phyloP scores from a whole-genome alignment of 192 early-diverging fungal genomes.

The Entrophospora sp. region DNA sequence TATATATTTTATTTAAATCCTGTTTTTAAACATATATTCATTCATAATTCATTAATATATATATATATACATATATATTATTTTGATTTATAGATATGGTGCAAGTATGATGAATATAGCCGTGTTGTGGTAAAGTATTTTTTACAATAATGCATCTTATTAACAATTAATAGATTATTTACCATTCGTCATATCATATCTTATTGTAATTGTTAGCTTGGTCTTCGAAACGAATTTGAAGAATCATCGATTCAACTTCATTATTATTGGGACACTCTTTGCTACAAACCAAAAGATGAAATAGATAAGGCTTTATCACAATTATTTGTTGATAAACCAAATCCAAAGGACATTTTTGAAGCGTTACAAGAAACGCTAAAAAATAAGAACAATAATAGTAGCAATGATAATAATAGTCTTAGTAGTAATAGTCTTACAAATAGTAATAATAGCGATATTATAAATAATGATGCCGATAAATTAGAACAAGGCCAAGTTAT shows the following conservation, averaged over 20 bases:
- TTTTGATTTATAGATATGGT: slow-evolving; percentile 3
- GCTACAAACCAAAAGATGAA: slow-evolving; percentile 3
- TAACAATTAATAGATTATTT: background rate
- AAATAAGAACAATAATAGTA: background rate
- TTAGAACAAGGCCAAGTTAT: background rate
- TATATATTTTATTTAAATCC: background rate
- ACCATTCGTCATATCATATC: background rate
- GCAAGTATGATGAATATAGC: slow-evolving; percentile 4
- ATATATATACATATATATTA: background rate
- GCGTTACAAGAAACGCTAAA: background rate
- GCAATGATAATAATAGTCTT: background rate
- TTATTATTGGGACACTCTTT: slow-evolving; percentile 10
- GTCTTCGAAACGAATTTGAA: slow-evolving; percentile 9
- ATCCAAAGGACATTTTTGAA: slow-evolving; percentile 7
- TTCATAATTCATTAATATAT: background rate
- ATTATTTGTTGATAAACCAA: slow-evolving; percentile 9
- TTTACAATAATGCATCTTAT: background rate
- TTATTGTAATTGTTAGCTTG: background rate
- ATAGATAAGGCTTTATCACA: slow-evolving; percentile 1
- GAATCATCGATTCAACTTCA: slow-evolving; percentile 5
- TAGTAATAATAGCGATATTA: background rate
- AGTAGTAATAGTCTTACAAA: background rate
- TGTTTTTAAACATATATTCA: background rate
- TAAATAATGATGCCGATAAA: background rate
- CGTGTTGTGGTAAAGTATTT: background rate